Percentiles rank a stretch among this genome's conserved stretches.
Conservation (phyloP, 495 filamentous ascomycete genomes). For the Hyaloscypha variabilis region DNA sequence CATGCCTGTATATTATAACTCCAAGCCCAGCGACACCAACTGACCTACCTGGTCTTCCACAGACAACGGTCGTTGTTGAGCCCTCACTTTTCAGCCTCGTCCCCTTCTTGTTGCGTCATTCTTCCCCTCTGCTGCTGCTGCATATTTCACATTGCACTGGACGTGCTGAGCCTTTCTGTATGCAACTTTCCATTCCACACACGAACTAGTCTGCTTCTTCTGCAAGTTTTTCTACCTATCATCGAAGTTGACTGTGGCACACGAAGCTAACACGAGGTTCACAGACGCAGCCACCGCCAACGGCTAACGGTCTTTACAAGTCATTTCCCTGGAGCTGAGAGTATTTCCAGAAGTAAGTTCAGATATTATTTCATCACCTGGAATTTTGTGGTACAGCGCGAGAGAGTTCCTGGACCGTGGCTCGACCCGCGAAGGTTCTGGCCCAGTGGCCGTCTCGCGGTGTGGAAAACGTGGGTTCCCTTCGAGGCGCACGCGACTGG, state of each 20-base stretch:
- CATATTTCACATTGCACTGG: conserved; percentile 14
- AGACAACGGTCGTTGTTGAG: conserved; percentile 23
- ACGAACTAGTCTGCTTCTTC: conserved; percentile 7
- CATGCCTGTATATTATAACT: conserved; percentile 34
- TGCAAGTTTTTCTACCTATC: conserved; percentile 11
- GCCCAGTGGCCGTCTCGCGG: conserved; percentile 20
- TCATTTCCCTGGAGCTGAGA: not conserved
- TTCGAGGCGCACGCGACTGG: conserved; percentile 22
- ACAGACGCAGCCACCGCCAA: not conserved
- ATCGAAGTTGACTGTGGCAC: not conserved
- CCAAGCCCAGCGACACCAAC: conserved; percentile 26
- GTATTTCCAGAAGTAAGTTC: conserved; percentile 17
- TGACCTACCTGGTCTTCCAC: conserved; percentile 31
- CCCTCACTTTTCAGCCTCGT: conserved; percentile 29
- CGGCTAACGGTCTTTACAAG: not conserved
- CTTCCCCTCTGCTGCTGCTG: conserved; percentile 18
- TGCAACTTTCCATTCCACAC: conserved; percentile 27
- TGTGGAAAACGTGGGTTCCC: conserved; percentile 22
- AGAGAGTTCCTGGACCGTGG: conserved; percentile 2
- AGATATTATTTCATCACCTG: conserved; percentile 6
- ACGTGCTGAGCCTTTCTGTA: conserved; percentile 20
- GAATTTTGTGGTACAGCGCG: conserved; percentile 8
- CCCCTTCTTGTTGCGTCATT: conserved; percentile 22
- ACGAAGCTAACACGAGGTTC: conserved; percentile 1
- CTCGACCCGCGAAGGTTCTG: not conserved